These are phyloP conservation scores for Pseudogymnoascus sp. DNA, from an alignment of 2,329 filamentous ascomycete genomes.

Conservation along the genomic window DNA sequence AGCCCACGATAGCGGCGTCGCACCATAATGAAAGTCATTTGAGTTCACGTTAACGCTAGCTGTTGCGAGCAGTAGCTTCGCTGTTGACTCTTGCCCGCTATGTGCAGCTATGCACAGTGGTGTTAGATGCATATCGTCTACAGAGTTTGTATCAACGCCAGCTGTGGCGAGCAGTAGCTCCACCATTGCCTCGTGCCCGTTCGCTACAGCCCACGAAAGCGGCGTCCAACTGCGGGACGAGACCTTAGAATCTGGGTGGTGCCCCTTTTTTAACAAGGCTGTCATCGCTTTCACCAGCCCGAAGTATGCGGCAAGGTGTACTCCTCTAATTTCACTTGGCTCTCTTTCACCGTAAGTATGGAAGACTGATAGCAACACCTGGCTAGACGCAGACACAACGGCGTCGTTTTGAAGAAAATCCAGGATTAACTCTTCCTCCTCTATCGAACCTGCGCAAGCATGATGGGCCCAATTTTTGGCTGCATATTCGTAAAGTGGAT, in stretches of 20 bases:
- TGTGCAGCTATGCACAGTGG: neutral
- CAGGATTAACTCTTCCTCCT: slow-evolving; percentile 10
- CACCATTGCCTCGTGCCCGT: too few species aligned
- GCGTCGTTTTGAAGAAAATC: slow-evolving; percentile 15
- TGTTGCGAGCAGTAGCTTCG: slow-evolving; percentile 5
- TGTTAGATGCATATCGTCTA: neutral
- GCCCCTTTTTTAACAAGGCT: slow-evolving; percentile 10
- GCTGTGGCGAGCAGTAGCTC: neutral
- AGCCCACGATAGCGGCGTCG: too few species aligned
- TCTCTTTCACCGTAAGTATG: slow-evolving; percentile 9
- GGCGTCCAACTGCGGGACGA: slow-evolving; percentile 11
- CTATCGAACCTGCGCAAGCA: slow-evolving; percentile 12
- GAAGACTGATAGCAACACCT: slow-evolving; percentile 7
- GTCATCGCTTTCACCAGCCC: slow-evolving; percentile 13
- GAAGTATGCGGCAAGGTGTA: slow-evolving; percentile 23
- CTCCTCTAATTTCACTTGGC: slow-evolving; percentile 15
- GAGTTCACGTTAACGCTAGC: neutral
- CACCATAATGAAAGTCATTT: too few species aligned
- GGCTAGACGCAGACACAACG: slow-evolving; percentile 14
- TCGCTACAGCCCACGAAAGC: slow-evolving; percentile 20
- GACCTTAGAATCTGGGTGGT: slow-evolving; percentile 10
- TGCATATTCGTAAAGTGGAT: slow-evolving; percentile 21
- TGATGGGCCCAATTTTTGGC: slow-evolving; percentile 22
- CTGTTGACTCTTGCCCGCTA: neutral
- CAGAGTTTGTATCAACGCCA: neutral